These are phyloP conservation scores for Infundibulicybe gibba DNA, from an alignment of 768 basidiomycete species.

Conservation along the genomic window DNA sequence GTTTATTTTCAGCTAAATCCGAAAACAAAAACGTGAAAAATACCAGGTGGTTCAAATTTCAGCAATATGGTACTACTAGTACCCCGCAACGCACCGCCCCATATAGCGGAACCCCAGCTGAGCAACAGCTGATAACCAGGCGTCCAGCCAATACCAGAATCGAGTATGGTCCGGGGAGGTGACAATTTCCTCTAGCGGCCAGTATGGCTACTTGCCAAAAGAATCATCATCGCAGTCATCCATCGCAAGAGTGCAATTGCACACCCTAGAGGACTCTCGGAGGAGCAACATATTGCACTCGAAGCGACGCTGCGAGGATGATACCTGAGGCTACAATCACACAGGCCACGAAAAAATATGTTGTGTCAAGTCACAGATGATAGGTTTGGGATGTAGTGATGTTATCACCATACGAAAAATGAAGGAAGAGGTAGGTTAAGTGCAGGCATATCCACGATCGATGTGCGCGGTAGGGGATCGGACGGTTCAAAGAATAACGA, in stretches of 20 bases:
- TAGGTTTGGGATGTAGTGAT: too few relatives aligned
- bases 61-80: too few relatives aligned
- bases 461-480: neutral
- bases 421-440: neutral
- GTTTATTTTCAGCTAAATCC: too few relatives aligned
- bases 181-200: too few relatives aligned
- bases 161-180: too few relatives aligned
- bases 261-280: conserved; percentile 9
- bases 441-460: neutral
- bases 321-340: conserved; percentile 13
- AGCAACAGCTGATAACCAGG: too few relatives aligned
- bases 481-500: neutral
- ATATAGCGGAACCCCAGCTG: too few relatives aligned
- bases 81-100: too few relatives aligned
- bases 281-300: conserved; percentile 12
- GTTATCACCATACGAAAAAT: neutral
- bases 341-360: neutral
- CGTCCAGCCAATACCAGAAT: too few relatives aligned
- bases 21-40: too few relatives aligned
- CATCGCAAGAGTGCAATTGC: conserved; percentile 61
- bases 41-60: too few relatives aligned
- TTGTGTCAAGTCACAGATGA: too few relatives aligned
- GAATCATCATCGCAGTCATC: conserved; percentile 72
- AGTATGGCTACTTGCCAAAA: conserved; percentile 12
- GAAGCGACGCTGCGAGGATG: conserved; percentile 19